Conservation (phyloP, 1,284 basidiomycete species). For the Porogramme epimiltina region DNA sequence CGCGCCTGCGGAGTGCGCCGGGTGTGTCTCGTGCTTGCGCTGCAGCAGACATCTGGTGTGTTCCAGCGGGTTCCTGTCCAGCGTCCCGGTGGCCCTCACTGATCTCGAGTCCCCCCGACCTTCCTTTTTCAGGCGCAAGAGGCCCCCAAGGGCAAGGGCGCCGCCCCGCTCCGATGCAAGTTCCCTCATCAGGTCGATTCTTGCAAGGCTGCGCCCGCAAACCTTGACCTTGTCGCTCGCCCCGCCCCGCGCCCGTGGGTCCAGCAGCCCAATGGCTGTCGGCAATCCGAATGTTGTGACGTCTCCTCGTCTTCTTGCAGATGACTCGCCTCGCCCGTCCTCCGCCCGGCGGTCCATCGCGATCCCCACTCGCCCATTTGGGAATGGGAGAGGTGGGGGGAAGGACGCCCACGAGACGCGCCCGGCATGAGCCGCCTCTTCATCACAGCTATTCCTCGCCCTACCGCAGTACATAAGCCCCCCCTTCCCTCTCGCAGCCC, state of each 20-base stretch:
- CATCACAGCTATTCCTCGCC: constrained; percentile 9
- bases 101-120: not conserved
- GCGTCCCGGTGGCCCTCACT: not conserved
- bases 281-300: constrained; percentile 19
- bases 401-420: not conserved
- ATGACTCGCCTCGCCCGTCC: not conserved
- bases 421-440: constrained; percentile 5
- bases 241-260: too few relatives aligned
- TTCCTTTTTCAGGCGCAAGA: constrained; percentile 6
- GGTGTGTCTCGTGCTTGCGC: not conserved
- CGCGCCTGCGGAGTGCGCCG: too few relatives aligned
- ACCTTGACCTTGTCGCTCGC: constrained; percentile 1
- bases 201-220: constrained; percentile 1
- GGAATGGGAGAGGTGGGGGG: too few relatives aligned
- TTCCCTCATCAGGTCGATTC: constrained; percentile 1
- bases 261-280: constrained; percentile 4
- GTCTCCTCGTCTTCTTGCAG: constrained; percentile 3
- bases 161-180: constrained; percentile 5
- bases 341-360: constrained; percentile 11
- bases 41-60: constrained; percentile 4
- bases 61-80: constrained; percentile 3
- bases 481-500: not conserved
- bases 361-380: constrained; percentile 9
- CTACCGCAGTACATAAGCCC: constrained; percentile 14
- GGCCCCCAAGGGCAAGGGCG: constrained; percentile 1